phyloP scores from a whole-genome alignment of 2,329 filamentous ascomycete species.

The Aspergillus sp. region DNA sequence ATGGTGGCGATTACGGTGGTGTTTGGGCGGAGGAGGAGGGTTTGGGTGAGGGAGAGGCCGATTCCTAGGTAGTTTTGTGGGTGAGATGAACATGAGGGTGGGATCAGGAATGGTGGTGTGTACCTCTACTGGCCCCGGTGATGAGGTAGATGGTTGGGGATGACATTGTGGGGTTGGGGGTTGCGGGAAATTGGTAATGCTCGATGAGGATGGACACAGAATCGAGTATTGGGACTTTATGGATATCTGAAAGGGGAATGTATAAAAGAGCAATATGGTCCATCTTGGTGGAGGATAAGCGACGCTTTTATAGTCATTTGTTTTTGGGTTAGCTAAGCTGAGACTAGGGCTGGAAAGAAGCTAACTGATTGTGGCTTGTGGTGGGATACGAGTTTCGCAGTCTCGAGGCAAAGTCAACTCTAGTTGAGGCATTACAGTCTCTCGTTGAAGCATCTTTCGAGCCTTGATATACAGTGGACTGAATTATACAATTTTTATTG shows the following conservation, averaged over 20 bases:
- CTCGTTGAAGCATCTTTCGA: background rate
- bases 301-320: background rate
- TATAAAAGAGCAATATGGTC: too few relatives aligned
- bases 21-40: background rate
- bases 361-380: background rate
- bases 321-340: background rate
- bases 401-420: background rate
- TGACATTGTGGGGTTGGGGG: background rate
- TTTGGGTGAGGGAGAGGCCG: background rate
- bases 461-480: too few relatives aligned
- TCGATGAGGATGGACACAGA: background rate
- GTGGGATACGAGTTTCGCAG: background rate
- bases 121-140: conserved; percentile 3
- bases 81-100: background rate
- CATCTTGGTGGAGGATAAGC: background rate
- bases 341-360: background rate
- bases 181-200: background rate
- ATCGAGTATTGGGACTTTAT: background rate
- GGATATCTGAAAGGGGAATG: background rate
- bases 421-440: background rate
- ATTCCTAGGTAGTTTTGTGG: background rate
- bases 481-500: too few relatives aligned
- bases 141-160: conserved; percentile 4
- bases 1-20: background rate
- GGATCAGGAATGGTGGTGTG: background rate